phyloP scores from a whole-genome alignment of 2,329 filamentous ascomycete genomes.

The Eurotiales sp. region DNA sequence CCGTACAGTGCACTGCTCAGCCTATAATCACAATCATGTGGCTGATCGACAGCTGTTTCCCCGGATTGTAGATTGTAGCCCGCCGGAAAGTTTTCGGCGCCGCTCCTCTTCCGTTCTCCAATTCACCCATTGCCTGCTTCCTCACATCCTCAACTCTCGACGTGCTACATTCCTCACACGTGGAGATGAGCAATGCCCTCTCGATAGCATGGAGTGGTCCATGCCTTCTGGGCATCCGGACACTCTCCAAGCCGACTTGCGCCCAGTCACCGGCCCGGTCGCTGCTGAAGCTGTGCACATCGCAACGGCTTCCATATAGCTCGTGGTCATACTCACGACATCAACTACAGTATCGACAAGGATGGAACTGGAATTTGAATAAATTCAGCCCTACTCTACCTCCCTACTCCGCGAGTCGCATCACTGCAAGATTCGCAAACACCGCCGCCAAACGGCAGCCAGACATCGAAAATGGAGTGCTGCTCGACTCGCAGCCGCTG shows the following conservation, averaged over 20 bases:
- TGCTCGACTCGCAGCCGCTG: slow-evolving; percentile 27
- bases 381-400: too few species aligned
- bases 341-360: not conserved
- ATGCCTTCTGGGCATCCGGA: slow-evolving; percentile 32
- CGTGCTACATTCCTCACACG: slow-evolving; percentile 7
- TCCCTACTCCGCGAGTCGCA: not conserved
- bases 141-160: not conserved
- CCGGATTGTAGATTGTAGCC: not conserved
- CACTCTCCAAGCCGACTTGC: slow-evolving; percentile 20
- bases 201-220: slow-evolving; percentile 39
- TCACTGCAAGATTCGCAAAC: slow-evolving; percentile 7
- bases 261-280: not conserved
- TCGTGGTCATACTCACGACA: not conserved
- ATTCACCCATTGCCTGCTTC: not conserved
- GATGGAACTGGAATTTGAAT: not conserved
- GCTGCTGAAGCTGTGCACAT: slow-evolving; percentile 10
- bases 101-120: slow-evolving; percentile 2
- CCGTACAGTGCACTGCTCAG: too few species aligned
- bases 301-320: slow-evolving; percentile 9
- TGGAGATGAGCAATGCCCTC: slow-evolving; percentile 42
- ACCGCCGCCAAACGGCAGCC: not conserved
- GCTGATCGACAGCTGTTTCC: not conserved
- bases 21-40: too few species aligned
- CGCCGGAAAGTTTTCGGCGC: slow-evolving; percentile 4
- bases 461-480: slow-evolving; percentile 24